phyloP scores from a whole-genome alignment of 2,329 filamentous ascomycete genomes.

The Pyrenophora graminea region DNA sequence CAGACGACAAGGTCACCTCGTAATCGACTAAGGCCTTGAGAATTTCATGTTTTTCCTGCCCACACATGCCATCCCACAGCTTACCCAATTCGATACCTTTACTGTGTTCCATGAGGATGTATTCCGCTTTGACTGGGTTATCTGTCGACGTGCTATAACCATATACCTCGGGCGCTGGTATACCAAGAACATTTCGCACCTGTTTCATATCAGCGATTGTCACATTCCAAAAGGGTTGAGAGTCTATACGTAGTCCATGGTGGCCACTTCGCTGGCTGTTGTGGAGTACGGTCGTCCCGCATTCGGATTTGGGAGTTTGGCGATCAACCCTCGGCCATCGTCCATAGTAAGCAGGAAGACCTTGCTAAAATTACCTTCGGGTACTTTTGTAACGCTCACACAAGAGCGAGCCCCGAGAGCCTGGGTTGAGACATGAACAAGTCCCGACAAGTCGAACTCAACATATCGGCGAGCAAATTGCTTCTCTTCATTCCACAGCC shows the following conservation, averaged over 20 bases:
- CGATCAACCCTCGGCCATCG: slow-evolving; percentile 37
- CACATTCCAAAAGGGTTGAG: slow-evolving; percentile 21
- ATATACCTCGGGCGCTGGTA: slow-evolving; percentile 37
- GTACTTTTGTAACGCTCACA: too few species aligned
- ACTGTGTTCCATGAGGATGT: slow-evolving; percentile 27
- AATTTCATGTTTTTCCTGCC: slow-evolving; percentile 18
- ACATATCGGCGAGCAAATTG: slow-evolving; percentile 23
- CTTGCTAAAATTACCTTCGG: slow-evolving; percentile 47
- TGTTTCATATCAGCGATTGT: slow-evolving; percentile 25
- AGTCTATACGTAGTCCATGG: slow-evolving; percentile 38
- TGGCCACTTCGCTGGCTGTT: slow-evolving; percentile 42
- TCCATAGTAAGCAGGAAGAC: slow-evolving; percentile 37
- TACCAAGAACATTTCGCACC: slow-evolving; percentile 33
- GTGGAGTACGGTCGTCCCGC: slow-evolving; percentile 36
- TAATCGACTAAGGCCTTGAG: slow-evolving; percentile 17
- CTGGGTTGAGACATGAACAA: too few species aligned
- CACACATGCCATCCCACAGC: slow-evolving; percentile 18
- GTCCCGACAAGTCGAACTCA: background rate
- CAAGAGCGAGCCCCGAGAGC: too few species aligned
- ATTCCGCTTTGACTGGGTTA: slow-evolving; percentile 33
- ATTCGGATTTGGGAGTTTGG: slow-evolving; percentile 42
- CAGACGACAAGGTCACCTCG: slow-evolving; percentile 20
- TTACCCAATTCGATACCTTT: slow-evolving; percentile 19
- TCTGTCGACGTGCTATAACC: slow-evolving; percentile 32
- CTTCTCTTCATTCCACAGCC: slow-evolving; percentile 24